Conservation (phyloP, 768 basidiomycete genomes). For the Mycena maculata region DNA sequence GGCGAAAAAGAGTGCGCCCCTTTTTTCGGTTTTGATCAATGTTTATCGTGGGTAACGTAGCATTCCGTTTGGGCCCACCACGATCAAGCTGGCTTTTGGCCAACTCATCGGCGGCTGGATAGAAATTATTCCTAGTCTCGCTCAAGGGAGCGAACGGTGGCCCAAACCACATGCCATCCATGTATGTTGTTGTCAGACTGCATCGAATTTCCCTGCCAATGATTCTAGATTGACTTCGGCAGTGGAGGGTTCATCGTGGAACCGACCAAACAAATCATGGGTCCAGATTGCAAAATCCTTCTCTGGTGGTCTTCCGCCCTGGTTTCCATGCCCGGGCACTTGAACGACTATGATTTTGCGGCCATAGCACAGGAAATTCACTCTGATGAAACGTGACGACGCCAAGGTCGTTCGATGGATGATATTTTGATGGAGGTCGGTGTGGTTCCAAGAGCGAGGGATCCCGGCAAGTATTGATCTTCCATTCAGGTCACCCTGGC, state of each 20-base stretch:
- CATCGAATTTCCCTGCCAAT: background rate
- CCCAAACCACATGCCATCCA: constrained; percentile 28
- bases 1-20: constrained; percentile 12
- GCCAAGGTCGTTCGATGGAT: constrained; percentile 14
- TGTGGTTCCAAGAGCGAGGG: background rate
- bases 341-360: constrained; percentile 24
- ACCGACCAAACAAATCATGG: constrained; percentile 18
- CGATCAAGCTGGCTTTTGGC: background rate
- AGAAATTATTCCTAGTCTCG: background rate
- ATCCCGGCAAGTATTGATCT: no score
- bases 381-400: constrained; percentile 16
- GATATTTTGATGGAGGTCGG: constrained; percentile 16
- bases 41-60: background rate
- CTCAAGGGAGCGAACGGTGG: constrained; percentile 7
- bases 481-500: background rate
- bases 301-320: background rate
- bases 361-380: constrained; percentile 16
- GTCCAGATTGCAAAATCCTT: constrained; percentile 26
- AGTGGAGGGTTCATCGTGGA: constrained; percentile 14
- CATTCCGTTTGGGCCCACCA: background rate
- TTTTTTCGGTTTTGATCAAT: background rate
- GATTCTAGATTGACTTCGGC: constrained; percentile 20
- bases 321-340: background rate
- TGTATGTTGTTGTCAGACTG: constrained; percentile 3
- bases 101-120: constrained; percentile 25